Conservation (phyloP, 345 rosid species). For the Brassica carinata region DNA sequence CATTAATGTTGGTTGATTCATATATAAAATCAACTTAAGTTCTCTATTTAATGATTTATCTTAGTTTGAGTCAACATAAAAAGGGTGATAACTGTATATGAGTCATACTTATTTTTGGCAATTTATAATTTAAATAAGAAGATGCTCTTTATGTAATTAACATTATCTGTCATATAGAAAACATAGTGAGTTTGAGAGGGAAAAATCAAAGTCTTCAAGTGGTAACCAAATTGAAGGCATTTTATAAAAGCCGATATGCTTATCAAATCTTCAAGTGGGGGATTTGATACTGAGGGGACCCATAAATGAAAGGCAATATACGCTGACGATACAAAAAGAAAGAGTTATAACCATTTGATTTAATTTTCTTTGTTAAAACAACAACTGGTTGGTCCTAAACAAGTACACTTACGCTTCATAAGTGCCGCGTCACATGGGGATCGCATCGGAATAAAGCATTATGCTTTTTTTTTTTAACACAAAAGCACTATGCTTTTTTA, state of each 20-base stretch:
- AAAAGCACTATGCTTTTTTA: too few relatives aligned
- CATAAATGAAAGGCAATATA: conserved; percentile 28
- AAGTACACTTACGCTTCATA: conserved; percentile 17
- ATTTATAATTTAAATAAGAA: neutral
- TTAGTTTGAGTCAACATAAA: neutral
- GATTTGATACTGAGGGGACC: conserved; percentile 25
- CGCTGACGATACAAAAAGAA: conserved; percentile 22
- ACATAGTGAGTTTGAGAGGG: neutral
- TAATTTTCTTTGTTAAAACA: neutral
- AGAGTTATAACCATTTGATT: conserved; percentile 12
- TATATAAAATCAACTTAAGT: neutral
- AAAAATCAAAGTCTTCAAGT: neutral
- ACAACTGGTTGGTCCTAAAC: conserved; percentile 35
- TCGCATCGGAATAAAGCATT: neutral
- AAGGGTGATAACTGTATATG: neutral
- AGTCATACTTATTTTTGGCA: neutral
- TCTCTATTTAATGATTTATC: too few relatives aligned
- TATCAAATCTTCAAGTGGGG: conserved; percentile 21
- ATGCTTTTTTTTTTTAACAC: too few relatives aligned
- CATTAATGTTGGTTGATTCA: too few relatives aligned
- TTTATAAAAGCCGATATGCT: conserved; percentile 20
- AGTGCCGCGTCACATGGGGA: conserved; percentile 20
- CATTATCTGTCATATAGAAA: neutral
- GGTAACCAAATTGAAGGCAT: conserved; percentile 6
- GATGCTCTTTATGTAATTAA: neutral